phyloP scores from a whole-genome alignment of 1,284 basidiomycete genomes.

The Ustilago lituana region DNA sequence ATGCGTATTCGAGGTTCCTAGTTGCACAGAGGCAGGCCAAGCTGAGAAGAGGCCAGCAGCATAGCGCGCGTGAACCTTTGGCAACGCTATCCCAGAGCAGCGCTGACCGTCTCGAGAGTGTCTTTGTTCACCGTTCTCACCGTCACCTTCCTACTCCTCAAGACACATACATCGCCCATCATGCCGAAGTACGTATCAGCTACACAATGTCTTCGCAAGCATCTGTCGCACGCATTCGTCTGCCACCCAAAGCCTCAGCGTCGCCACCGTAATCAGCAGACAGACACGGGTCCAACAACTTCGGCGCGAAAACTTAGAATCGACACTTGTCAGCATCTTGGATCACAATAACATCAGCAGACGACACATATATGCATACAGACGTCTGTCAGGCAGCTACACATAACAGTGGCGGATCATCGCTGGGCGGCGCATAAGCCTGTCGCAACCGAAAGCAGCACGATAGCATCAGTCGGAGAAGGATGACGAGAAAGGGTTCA shows the following conservation, averaged over 20 bases:
- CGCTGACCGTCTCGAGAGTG: slow-evolving; percentile 12
- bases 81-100: neutral
- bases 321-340: neutral
- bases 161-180: slow-evolving; percentile 58
- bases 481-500: too few species aligned
- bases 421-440: too few species aligned
- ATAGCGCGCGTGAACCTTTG: too few species aligned
- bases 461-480: too few species aligned
- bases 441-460: too few species aligned
- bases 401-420: too few species aligned
- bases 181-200: slow-evolving; percentile 61
- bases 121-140: slow-evolving; percentile 32
- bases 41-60: neutral
- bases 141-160: slow-evolving; percentile 36
- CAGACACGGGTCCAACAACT: neutral
- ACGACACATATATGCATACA: too few species aligned
- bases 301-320: neutral
- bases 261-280: neutral
- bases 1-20: neutral
- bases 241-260: slow-evolving; percentile 1
- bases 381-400: too few species aligned
- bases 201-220: slow-evolving; percentile 2
- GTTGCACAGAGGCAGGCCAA: neutral
- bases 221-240: slow-evolving; percentile 2
- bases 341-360: neutral